A percentile compares a stretch with the other conserved stretches of the same genome.
Conservation (phyloP, 495 filamentous ascomycete species). For the Rhizodiscina lignyota region DNA sequence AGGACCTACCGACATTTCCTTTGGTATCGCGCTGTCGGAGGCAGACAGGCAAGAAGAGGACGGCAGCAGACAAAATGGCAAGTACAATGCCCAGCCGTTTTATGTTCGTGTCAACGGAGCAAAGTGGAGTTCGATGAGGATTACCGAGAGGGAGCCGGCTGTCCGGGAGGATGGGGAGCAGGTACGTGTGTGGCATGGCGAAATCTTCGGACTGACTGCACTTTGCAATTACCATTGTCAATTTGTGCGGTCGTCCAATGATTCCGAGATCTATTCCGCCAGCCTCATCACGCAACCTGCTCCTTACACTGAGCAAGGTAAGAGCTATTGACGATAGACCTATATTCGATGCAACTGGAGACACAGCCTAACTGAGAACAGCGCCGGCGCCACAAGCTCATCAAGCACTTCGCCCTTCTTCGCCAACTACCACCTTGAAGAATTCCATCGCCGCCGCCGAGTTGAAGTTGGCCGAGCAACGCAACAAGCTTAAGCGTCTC, state of each 20-base stretch:
- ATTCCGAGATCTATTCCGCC: constrained; percentile 55
- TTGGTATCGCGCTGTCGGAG: constrained; percentile 28
- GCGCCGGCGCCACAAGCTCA: constrained; percentile 40
- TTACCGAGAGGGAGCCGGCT: constrained; percentile 29
- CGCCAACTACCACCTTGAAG: constrained; percentile 76
- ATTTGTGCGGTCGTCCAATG: constrained; percentile 59
- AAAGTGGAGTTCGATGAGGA: constrained; percentile 68
- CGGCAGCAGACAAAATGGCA: background rate
- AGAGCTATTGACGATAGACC: constrained; percentile 13
- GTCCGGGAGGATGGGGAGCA: constrained; percentile 34
- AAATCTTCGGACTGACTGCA: constrained; percentile 78
- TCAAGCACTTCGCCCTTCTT: constrained; percentile 47
- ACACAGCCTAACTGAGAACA: background rate
- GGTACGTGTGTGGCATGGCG: constrained; percentile 50
- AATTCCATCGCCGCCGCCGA: constrained; percentile 75
- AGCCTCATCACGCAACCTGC: constrained; percentile 66
- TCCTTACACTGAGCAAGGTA: constrained; percentile 48
- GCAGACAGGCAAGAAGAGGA: constrained; percentile 3
- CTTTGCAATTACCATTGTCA: constrained; percentile 73
- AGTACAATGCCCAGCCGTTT: constrained; percentile 54
- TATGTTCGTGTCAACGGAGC: constrained; percentile 81
- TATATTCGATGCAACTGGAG: background rate
- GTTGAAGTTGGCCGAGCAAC: constrained; percentile 58
- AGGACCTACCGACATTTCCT: constrained; percentile 65
- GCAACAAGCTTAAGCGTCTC: constrained; percentile 52